Evolutionary conservation across 2,329 filamentous ascomycete genomes (phyloP).

Genomic region (Alternaria conjuncta): DNA sequence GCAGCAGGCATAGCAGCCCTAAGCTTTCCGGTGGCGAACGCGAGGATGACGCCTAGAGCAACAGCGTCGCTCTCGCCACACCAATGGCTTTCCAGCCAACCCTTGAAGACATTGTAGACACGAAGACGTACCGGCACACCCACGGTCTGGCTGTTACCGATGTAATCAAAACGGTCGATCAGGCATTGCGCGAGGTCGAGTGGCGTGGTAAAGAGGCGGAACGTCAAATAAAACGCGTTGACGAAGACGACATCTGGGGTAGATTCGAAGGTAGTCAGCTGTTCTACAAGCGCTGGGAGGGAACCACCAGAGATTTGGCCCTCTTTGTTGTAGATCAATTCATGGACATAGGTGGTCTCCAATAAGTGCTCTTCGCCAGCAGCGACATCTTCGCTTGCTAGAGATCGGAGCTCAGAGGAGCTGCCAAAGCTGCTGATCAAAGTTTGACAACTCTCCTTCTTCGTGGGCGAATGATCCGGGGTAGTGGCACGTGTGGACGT

Average conservation of each 20-base stretch:
- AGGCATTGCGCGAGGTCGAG: constrained; percentile 78
- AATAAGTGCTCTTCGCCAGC: constrained; percentile 84
- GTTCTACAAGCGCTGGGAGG: constrained; percentile 88
- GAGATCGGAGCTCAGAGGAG: constrained; percentile 66
- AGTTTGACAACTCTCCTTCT: constrained; percentile 65
- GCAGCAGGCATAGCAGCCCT: constrained; percentile 73
- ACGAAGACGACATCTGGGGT: constrained; percentile 92
- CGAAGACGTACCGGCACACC: constrained; percentile 83
- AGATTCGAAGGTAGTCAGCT: constrained; percentile 88
- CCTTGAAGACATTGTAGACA: constrained; percentile 96
- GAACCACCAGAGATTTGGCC: constrained; percentile 94
- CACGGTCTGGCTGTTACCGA: constrained; percentile 76
- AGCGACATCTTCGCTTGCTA: constrained; percentile 74
- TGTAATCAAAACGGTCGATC: constrained; percentile 92
- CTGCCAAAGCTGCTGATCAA: constrained; percentile 68
- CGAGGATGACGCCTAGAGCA: constrained; percentile 76
- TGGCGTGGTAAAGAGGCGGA: constrained; percentile 88
- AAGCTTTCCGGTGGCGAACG: constrained; percentile 80
- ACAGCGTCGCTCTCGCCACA: constrained; percentile 78
- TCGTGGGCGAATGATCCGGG: constrained; percentile 68
- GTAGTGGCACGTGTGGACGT: constrained; percentile 88
- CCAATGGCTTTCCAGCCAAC: constrained; percentile 97
- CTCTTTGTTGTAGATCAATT: constrained; percentile 92
- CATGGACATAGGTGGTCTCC: constrained; percentile 90
- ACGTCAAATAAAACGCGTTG: constrained; percentile 94